phyloP scores from a whole-genome alignment of 2,329 filamentous ascomycete species.

The Colletotrichum sp. region DNA sequence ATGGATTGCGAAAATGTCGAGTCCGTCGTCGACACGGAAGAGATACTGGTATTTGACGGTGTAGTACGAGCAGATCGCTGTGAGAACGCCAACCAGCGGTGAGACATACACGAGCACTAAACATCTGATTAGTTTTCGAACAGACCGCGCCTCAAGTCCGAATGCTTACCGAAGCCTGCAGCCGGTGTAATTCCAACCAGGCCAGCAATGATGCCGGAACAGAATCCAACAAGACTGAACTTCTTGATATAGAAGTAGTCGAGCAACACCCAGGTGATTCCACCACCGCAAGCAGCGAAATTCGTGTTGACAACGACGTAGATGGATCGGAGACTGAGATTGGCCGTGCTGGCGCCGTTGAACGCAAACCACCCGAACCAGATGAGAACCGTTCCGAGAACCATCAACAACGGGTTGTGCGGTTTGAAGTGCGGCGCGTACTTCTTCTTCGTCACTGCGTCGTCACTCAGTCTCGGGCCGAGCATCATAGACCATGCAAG shows the following conservation, averaged over 20 bases:
- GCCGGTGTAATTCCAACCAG: conserved; percentile 88
- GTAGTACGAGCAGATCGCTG: conserved; percentile 51
- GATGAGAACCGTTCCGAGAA: conserved; percentile 67
- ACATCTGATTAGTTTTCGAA: fast-evolving
- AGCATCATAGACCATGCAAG: conserved; percentile 69
- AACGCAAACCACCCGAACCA: conserved; percentile 68
- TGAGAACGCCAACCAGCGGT: conserved; percentile 56
- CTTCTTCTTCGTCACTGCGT: conserved; percentile 48
- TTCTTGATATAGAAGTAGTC: conserved; percentile 54
- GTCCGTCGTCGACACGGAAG: conserved; percentile 59
- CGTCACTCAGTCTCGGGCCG: conserved; percentile 58
- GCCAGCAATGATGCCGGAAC: conserved; percentile 85
- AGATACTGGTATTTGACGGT: conserved; percentile 55
- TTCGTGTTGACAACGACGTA: conserved; percentile 65
- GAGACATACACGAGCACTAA: conserved; percentile 54
- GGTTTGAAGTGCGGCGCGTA: conserved; percentile 47
- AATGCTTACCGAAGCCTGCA: conserved; percentile 60
- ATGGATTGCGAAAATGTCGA: conserved; percentile 66
- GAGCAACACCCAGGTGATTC: conserved; percentile 57
- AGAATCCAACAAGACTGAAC: conserved; percentile 69
- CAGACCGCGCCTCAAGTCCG: fast-evolving
- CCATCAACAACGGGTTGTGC: conserved; percentile 68
- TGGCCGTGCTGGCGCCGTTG: conserved; percentile 54
- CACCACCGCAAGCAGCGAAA: conserved; percentile 59
- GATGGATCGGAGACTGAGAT: conserved; percentile 56